These are phyloP conservation scores for Cladophialophora immunda DNA, from an alignment of 2,329 filamentous ascomycete genomes.

Conservation along the genomic window DNA sequence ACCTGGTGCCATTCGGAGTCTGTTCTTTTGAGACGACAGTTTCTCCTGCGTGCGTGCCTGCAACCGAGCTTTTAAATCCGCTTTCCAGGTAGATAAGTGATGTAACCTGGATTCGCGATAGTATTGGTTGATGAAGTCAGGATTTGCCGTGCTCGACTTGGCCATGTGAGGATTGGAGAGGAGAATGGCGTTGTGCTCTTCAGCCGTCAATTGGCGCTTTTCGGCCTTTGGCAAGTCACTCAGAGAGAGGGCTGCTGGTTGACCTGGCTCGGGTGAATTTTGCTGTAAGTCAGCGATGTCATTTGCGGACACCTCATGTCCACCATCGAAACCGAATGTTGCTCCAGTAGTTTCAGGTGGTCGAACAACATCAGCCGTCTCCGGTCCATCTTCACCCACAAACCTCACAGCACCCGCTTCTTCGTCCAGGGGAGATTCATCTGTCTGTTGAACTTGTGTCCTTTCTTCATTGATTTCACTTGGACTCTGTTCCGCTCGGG, in stretches of 20 bases:
- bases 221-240: conserved; percentile 16
- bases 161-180: conserved; percentile 84
- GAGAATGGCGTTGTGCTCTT: conserved; percentile 89
- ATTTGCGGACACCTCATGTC: background rate
- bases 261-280: background rate
- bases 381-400: background rate
- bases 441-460: background rate
- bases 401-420: background rate
- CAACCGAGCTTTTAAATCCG: conserved; percentile 87
- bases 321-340: background rate
- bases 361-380: background rate
- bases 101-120: conserved; percentile 95
- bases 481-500: background rate
- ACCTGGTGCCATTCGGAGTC: conserved; percentile 66
- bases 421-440: background rate
- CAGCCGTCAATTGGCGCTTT: conserved; percentile 72
- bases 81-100: conserved; percentile 96
- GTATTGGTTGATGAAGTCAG: conserved; percentile 91
- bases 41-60: conserved; percentile 81
- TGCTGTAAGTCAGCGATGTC: background rate
- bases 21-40: conserved; percentile 54
- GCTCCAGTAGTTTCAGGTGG: background rate
- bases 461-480: background rate
- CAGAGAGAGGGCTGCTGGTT: background rate
- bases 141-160: conserved; percentile 90